Evolutionary conservation across 2,329 filamentous ascomycete species (phyloP).

Genomic region (Pseudocercospora pini-densiflorae): DNA sequence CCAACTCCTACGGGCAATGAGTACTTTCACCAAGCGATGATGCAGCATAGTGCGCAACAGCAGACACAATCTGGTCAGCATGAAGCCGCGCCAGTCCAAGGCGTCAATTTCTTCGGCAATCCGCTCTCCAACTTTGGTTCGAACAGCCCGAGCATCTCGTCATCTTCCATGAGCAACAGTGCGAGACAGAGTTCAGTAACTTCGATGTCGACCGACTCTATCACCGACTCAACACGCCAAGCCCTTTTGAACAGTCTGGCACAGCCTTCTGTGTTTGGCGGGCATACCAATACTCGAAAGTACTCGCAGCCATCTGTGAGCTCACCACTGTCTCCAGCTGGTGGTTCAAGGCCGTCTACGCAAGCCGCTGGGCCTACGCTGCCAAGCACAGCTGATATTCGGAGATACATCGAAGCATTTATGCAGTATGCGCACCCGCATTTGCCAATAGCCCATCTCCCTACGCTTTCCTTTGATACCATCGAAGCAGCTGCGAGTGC

Average conservation of each 20-base stretch:
- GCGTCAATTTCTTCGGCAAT: conserved; percentile 63
- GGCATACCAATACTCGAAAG: conserved; percentile 55
- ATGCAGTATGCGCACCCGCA: conserved; percentile 93
- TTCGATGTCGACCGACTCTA: conserved; percentile 66
- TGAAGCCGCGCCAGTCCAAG: conserved; percentile 40
- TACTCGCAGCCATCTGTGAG: conserved; percentile 64
- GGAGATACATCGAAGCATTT: conserved; percentile 88
- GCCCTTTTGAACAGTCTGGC: conserved; percentile 65
- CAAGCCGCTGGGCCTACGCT: conserved; percentile 57
- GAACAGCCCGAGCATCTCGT: conserved; percentile 65
- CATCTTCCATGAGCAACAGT: conserved; percentile 72
- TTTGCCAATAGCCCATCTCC: conserved; percentile 89
- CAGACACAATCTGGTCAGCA: conserved; percentile 25
- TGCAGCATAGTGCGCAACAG: conserved; percentile 51
- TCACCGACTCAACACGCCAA: conserved; percentile 69
- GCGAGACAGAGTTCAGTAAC: conserved; percentile 64
- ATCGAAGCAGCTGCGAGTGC: conserved; percentile 64
- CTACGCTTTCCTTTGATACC: conserved; percentile 88
- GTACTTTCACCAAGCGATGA: conserved; percentile 73
- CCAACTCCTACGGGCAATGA: conserved; percentile 71
- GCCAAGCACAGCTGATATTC: conserved; percentile 82
- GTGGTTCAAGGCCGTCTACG: conserved; percentile 36
- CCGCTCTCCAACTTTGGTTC: conserved; percentile 68
- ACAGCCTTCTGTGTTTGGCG: conserved; percentile 59
- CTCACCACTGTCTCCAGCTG: conserved; percentile 52